Evolutionary conservation across 129 eudicot genomes (phyloP).

Genomic region (Tanacetum coccineum): DNA sequence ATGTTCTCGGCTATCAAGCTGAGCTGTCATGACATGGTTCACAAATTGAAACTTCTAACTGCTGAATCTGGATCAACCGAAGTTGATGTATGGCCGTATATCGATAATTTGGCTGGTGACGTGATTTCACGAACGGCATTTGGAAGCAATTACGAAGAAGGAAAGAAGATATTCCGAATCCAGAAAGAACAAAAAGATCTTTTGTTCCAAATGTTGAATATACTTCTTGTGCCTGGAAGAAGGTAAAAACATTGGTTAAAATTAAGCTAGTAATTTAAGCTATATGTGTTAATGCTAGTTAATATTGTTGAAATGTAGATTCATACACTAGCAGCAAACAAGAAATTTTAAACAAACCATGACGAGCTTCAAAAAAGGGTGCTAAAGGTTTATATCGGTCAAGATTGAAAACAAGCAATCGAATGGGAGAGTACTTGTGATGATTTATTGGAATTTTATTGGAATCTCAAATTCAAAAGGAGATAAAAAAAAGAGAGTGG

Average conservation of each 20-base stretch:
- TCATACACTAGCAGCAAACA: constrained; percentile 20
- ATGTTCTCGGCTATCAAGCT: constrained; percentile 29
- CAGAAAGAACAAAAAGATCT: constrained; percentile 30
- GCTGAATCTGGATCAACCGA: constrained; percentile 13
- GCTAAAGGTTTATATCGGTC: constrained; percentile 6
- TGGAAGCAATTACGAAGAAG: constrained; percentile 31
- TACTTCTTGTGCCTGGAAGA: constrained; percentile 27
- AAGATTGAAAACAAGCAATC: constrained; percentile 11
- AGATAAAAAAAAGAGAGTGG: constrained; percentile 1
- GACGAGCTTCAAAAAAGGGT: constrained; percentile 9
- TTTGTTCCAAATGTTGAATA: constrained; percentile 15
- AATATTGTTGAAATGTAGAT: neutral
- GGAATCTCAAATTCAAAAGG: constrained; percentile 22
- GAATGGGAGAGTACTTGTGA: constrained; percentile 12
- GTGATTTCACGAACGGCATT: constrained; percentile 37
- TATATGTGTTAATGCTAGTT: neutral
- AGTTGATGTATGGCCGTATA: constrained; percentile 34
- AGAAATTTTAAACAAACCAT: constrained; percentile 14
- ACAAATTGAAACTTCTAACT: constrained; percentile 40
- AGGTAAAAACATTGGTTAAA: neutral
- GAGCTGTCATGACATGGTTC: constrained; percentile 40
- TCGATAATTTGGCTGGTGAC: constrained; percentile 27
- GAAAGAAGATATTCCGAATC: constrained; percentile 23
- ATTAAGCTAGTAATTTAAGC: neutral
- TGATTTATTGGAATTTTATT: constrained; percentile 18